Evolutionary conservation across 2,329 filamentous ascomycete genomes (phyloP), one percentile per base, ranked within the genome.

Genomic region (Stachybotrys chlorohalonatus): DNA sequence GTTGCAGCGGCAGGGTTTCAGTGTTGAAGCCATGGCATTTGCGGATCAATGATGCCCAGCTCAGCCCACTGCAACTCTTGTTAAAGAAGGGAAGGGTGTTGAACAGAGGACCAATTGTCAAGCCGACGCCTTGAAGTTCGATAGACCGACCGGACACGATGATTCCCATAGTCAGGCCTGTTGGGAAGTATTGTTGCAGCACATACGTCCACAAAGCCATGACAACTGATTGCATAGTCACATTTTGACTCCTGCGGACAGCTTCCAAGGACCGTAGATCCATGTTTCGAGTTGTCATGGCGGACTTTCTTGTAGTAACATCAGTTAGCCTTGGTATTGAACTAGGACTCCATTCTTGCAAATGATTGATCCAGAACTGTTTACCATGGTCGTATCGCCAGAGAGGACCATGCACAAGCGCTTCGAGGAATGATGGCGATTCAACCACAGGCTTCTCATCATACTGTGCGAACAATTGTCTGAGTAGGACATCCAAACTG

Each of bases 41-140:
- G 15, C 71, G 74, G 24, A 90, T 74, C 1, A 90, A 68, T 0
- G 80, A 75, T 1, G 71, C 66, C 83, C 87, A 90, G 0, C 76
- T 82, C 5, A 78, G 72, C 0, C 68, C 63, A 0, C 67, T 58
- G 7, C 70, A 57, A 13, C 79, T 59, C 6, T 72, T 64, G 39
- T 84, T 70, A 54, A 81, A 77, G 65, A 87, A 90, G 0, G 92
- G 90, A 1, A 96, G 74, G 0, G 91, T 96, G 65, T 96, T 96
- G 77, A 96, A 95, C 17, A 96, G 72, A 0, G 93, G 92, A 0
- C 92, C 93, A 47, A 94, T 80, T 1, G 89, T 81, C 24, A 76
- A 65, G 50, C 91, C 86, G 2, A 85, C 79, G 2, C 76, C 75
- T 7, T 85, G 78, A 11, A 90, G 71, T 48, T 88, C 81, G 5